Evolutionary conservation across 2,329 filamentous ascomycete genomes (phyloP), one percentile per base, ranked within the genome.

Genomic region (Dryadomyces quercus-mongolicae): DNA sequence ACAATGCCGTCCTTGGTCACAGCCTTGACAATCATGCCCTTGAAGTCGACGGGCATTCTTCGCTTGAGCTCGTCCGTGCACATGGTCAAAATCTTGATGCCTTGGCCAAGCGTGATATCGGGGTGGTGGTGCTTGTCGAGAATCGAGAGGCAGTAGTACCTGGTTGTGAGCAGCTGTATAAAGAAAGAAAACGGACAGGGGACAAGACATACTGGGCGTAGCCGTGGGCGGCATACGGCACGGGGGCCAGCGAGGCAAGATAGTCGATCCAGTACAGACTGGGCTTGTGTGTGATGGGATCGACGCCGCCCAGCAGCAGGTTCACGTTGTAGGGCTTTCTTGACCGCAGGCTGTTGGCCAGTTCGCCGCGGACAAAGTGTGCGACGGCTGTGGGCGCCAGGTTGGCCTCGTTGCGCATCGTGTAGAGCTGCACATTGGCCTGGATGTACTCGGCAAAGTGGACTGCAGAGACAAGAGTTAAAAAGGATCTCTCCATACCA

Each of bases 361-460:
- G 83, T 73, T 98, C 91, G 67, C 86, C 86, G 61, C 93, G 88
- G 63, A 98, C 90, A 69, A 96, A 98, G 74, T 88, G 84, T 58
- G 91, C 88, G 54, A 96, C 84, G 43, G 89, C 93, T 40, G 85
- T 84, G 10, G 93, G 92, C 47, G 88, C 89, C 58, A 98, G 82
- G 65, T 96, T 89, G 67, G 86, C 86, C 71, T 90, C 87, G 70
- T 97, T 97, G 67, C 94, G 89, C 91, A 97, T 98, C 62, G 88
- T 90, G 75, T 98, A 98, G 67, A 98, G 86, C 73, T 95, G 89
- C 60, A 93, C 85, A 71, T 98, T 98, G 68, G 92, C 91, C 81
- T 97, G 91, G 70, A 98, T 94, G 75, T 92, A 98, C 75, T 98
- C 93, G 69, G 94, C 88, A 70, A 98, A 98, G 84, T 98, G 92